Percentiles rank a stretch among this genome's conserved stretches.
These are phyloP conservation scores for Dissophora globulifera DNA, from an alignment of 192 early-diverging fungal genomes.

Conservation along the genomic window DNA sequence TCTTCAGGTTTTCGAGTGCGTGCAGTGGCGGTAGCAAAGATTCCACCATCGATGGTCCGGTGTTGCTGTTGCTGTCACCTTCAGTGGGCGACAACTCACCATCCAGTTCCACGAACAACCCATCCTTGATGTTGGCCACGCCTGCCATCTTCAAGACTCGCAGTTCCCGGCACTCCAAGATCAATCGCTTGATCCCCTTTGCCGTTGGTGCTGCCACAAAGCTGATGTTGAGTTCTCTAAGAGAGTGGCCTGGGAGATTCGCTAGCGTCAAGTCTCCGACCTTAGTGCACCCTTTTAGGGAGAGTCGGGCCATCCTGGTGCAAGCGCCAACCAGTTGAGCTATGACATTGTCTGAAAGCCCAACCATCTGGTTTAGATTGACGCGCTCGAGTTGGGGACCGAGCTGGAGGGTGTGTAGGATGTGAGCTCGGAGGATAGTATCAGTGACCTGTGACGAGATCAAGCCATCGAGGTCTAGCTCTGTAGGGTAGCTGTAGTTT, in stretches of 20 bases:
- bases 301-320: slow-evolving; percentile 1
- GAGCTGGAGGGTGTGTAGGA: slow-evolving; percentile 11
- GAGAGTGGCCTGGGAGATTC: neutral
- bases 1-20: slow-evolving; percentile 34
- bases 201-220: slow-evolving; percentile 32
- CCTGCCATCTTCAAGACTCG: slow-evolving; percentile 33
- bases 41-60: neutral
- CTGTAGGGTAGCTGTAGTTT: neutral
- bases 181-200: slow-evolving; percentile 26
- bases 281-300: slow-evolving; percentile 37
- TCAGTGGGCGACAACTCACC: no score
- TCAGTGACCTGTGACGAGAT: slow-evolving; percentile 37
- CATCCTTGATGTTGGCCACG: slow-evolving; percentile 23
- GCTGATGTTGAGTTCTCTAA: slow-evolving; percentile 41
- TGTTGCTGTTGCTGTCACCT: no score
- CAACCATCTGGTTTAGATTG: slow-evolving; percentile 22
- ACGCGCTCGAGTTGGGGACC: slow-evolving; percentile 25
- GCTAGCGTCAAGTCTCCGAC: slow-evolving; percentile 33
- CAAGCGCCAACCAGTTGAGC: slow-evolving; percentile 20
- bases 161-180: slow-evolving; percentile 14
- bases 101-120: slow-evolving; percentile 23
- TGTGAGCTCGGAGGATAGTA: slow-evolving; percentile 1
- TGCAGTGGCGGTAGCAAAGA: slow-evolving; percentile 2
- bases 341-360: slow-evolving; percentile 23
- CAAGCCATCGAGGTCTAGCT: slow-evolving; percentile 33